Percentiles rank a stretch among this genome's conserved stretches.
phyloP scores from a whole-genome alignment of 768 basidiomycete species.

The Kondoa subrosea region DNA sequence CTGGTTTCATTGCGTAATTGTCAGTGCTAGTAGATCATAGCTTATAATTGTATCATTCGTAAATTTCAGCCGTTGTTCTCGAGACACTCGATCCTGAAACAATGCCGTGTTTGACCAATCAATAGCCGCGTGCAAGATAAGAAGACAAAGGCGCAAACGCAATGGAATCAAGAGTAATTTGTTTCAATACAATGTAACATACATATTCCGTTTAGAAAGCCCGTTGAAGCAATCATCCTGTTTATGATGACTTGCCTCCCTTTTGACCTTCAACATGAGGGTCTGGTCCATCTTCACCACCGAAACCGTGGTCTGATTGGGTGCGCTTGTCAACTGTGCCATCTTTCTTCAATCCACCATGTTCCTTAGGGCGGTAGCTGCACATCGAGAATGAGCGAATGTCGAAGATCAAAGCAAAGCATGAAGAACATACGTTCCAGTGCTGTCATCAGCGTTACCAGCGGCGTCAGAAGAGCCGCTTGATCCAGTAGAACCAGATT shows the following conservation, averaged over 20 bases:
- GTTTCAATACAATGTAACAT: too few species aligned
- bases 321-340: background rate
- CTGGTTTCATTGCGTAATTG: too few species aligned
- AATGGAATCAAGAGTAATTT: too few species aligned
- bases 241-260: background rate
- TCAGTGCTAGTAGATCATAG: too few species aligned
- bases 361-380: background rate
- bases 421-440: background rate
- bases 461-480: background rate
- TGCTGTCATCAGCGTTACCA: background rate
- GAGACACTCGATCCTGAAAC: too few species aligned
- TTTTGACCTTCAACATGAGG: background rate
- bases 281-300: background rate
- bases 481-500: background rate
- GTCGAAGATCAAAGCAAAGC: background rate
- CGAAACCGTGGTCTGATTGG: background rate
- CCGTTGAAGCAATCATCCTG: too few species aligned
- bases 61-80: too few species aligned
- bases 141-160: too few species aligned
- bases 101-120: too few species aligned
- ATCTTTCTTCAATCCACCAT: background rate
- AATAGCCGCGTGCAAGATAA: too few species aligned
- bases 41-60: too few species aligned
- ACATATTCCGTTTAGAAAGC: too few species aligned
- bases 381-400: background rate